Percentiles rank a stretch among this genome's conserved stretches.
Evolutionary conservation across 345 rosid species (phyloP).

Genomic region (Gossypium sturtianum): DNA sequence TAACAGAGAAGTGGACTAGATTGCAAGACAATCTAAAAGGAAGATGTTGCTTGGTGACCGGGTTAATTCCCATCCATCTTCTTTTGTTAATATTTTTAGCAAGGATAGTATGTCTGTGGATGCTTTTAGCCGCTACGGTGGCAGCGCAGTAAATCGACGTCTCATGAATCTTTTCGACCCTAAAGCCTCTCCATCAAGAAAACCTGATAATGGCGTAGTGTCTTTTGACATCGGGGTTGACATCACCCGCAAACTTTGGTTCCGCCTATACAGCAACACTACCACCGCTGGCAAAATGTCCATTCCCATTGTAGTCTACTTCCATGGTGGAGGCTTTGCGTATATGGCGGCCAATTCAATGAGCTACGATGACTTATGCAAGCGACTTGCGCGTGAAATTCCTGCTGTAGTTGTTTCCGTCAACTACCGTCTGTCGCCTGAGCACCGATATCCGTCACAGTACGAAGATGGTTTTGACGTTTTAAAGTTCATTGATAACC

Average conservation of each 20-base stretch:
- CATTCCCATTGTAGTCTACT: conserved; percentile 26
- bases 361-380: conserved; percentile 19
- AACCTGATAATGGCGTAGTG: not conserved
- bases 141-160: conserved; percentile 4
- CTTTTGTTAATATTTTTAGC: no score
- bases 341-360: conserved; percentile 16
- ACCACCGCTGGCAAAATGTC: not conserved
- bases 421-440: conserved; percentile 34
- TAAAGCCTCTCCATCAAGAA: conserved; percentile 12
- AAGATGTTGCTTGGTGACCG: no score
- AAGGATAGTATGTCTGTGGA: not conserved
- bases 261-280: conserved; percentile 20
- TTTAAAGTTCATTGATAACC: conserved; percentile 19
- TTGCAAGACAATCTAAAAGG: no score
- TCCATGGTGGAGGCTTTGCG: conserved; percentile 38
- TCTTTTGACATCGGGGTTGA: conserved; percentile 18
- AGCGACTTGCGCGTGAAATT: conserved; percentile 19
- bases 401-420: conserved; percentile 26
- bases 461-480: conserved; percentile 26
- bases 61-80: no score
- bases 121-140: conserved; percentile 11
- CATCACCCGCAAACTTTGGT: conserved; percentile 22
- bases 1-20: no score
- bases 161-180: conserved; percentile 13
- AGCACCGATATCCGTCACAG: conserved; percentile 29